Base-by-base conservation (phyloP, 768 basidiomycete species). In the Lyophyllum decastes region DNA sequence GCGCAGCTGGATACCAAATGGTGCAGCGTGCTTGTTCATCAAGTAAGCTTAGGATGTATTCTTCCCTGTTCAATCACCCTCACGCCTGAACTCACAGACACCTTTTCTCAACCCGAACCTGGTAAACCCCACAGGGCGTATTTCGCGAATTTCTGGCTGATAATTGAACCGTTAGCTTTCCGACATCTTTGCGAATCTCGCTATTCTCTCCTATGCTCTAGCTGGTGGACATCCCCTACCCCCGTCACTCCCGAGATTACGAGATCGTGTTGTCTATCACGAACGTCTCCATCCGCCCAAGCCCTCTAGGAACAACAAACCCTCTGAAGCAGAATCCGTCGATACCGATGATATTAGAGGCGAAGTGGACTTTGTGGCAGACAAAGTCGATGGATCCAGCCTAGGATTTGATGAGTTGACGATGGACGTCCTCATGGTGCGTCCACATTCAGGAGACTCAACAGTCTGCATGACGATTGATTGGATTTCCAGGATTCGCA, bases 91-190 rank as follows among this genome's bases (percentile, higher is more conserved):
- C 19, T 8, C 22, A 21, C 49, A 80, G 77, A 77, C 79, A 6
- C 78, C 79, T 10, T 79, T 74, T 58, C 62, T 80, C 51, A 80
- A 80, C 53, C 78, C 79, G 0, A 77, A 78, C 49, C 69, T 80
- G 2, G 79, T 78, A 59, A 63, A 30, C 58, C 11, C 3, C 19
- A 21, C n/a, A 9, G 0, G n/a, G 4, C n/a, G 8, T 21, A 16
- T 41, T 16, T 2, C 12, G 3, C 35, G 40, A 49, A 33, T 34
- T 33, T 27, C 7, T 41, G 5, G 6, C 34, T 44, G 24, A 17
- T 33, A 38, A 4, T 14, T 33, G 49, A 25, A 52, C n/a, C 16
- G 27, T 38, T 44, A 80, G 79, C 68, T 80, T 16, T 74, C 78
- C 1, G 79, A 80, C 54, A 57, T 79, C 35, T 79, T 80, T 57